Percentiles rank a stretch among this genome's conserved stretches.
Evolutionary conservation across 768 basidiomycete genomes (phyloP).

Genomic region (Tricholoma matsutake): DNA sequence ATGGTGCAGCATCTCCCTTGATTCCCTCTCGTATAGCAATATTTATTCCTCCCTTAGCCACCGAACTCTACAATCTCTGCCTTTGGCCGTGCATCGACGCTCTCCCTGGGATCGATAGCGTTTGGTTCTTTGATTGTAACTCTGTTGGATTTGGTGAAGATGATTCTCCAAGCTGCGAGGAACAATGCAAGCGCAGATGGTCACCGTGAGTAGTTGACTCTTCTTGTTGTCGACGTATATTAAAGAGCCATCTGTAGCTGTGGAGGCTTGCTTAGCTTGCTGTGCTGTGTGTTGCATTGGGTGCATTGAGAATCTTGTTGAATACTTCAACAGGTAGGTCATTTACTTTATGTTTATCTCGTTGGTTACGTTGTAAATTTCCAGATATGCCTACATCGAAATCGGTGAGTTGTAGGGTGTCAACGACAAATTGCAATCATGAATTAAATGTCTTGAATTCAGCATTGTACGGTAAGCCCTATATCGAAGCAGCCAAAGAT

Average conservation of each 20-base stretch:
- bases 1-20: constrained; percentile 44
- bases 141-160: constrained; percentile 62
- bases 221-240: no score
- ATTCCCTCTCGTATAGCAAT: background rate
- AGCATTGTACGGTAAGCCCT: constrained; percentile 85
- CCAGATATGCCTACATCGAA: constrained; percentile 78
- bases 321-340: constrained; percentile 73
- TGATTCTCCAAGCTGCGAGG: constrained; percentile 56
- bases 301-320: constrained; percentile 63
- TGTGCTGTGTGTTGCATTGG: constrained; percentile 78
- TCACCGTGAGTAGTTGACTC: constrained; percentile 46
- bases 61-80: constrained; percentile 67
- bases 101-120: constrained; percentile 81
- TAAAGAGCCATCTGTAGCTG: constrained; percentile 38
- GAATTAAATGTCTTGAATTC: background rate
- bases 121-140: constrained; percentile 86
- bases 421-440: background rate
- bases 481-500: constrained; percentile 77
- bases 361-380: background rate
- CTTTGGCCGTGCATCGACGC: constrained; percentile 71
- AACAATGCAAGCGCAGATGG: constrained; percentile 62
- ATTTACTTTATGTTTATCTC: background rate
- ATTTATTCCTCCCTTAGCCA: constrained; percentile 38
- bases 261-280: constrained; percentile 72
- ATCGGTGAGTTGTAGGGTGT: constrained; percentile 46